Evolutionary conservation across 257 asterid species (phyloP).

Genomic region (Salvia splendens): DNA sequence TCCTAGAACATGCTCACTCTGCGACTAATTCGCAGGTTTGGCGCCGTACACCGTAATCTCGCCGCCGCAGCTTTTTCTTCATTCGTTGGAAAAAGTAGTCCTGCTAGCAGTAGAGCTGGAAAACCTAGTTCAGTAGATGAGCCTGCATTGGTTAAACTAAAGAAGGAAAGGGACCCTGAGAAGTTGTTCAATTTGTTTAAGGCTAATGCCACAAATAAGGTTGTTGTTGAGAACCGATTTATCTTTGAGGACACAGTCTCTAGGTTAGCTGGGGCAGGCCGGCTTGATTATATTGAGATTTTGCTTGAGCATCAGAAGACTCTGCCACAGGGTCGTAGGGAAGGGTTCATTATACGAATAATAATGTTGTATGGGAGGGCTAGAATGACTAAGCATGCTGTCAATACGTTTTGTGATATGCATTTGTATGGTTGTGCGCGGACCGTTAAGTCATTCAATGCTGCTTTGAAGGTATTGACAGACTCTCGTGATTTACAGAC

Average conservation of each 20-base stretch:
- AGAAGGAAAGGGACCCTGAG: conserved; percentile 70
- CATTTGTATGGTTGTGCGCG: conserved; percentile 68
- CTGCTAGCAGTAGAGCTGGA: conserved; percentile 22
- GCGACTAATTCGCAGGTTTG: conserved; percentile 77
- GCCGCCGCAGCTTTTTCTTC: conserved; percentile 33
- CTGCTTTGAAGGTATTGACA: conserved; percentile 68
- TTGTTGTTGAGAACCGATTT: conserved; percentile 69
- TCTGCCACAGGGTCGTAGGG: conserved; percentile 84
- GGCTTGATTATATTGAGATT: conserved; percentile 70
- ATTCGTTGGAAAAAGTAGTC: conserved; percentile 26
- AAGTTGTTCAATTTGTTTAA: conserved; percentile 68
- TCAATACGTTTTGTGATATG: conserved; percentile 69
- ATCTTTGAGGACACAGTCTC: conserved; percentile 73
- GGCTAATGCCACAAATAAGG: conserved; percentile 66
- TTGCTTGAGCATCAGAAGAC: conserved; percentile 84
- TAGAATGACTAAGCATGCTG: conserved; percentile 65
- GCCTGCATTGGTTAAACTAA: conserved; percentile 68
- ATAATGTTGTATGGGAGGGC: conserved; percentile 78
- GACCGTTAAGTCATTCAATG: conserved; percentile 80
- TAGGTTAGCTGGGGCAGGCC: conserved; percentile 74
- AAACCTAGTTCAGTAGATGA: conserved; percentile 43
- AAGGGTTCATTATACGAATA: conserved; percentile 73
- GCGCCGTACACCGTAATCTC: conserved; percentile 36
- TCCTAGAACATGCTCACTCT: conserved; percentile 67
- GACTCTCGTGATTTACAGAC: conserved; percentile 54